Evolutionary conservation across 495 filamentous ascomycete genomes (phyloP).

Genomic region (Aspergillus avenaceus): DNA sequence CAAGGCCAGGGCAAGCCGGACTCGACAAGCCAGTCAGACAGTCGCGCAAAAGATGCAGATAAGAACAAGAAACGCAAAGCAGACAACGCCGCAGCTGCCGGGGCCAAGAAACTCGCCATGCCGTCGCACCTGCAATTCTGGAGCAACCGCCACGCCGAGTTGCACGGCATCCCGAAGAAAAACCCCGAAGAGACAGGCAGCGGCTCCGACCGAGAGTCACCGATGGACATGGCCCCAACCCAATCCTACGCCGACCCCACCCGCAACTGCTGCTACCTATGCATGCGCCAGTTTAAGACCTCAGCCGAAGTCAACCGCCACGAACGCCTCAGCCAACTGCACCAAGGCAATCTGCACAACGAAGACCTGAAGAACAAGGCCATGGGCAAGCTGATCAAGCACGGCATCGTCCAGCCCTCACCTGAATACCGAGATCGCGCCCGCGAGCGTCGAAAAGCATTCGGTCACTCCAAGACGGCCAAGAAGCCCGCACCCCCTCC

Average conservation of each 20-base stretch:
- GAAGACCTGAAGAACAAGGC: conserved; percentile 55
- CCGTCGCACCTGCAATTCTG: conserved; percentile 79
- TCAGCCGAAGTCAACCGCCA: conserved; percentile 67
- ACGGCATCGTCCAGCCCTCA: conserved; percentile 29
- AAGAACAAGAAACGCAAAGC: conserved; percentile 73
- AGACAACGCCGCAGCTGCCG: conserved; percentile 36
- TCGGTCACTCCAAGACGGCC: conserved; percentile 58
- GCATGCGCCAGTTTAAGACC: conserved; percentile 68
- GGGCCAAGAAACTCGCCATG: conserved; percentile 47
- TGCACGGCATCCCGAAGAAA: conserved; percentile 58
- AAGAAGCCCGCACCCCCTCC: conserved; percentile 28
- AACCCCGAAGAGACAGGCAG: conserved; percentile 23
- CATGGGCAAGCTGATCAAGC: conserved; percentile 54
- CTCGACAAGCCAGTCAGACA: conserved; percentile 37
- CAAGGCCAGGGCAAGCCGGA: conserved; percentile 23
- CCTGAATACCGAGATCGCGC: conserved; percentile 77
- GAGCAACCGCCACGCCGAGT: conserved; percentile 80
- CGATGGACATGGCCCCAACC: conserved; percentile 26
- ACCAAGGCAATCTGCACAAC: conserved; percentile 65
- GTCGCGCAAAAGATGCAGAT: conserved; percentile 45
- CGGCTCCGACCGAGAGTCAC: conserved; percentile 8
- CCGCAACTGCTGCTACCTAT: conserved; percentile 72
- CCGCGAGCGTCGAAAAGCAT: conserved; percentile 71
- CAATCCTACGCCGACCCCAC: conserved; percentile 69
- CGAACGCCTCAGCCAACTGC: conserved; percentile 70